These are phyloP conservation scores for Pleoardoris graminearum DNA, from an alignment of 2,329 filamentous ascomycete species.

Conservation along the genomic window DNA sequence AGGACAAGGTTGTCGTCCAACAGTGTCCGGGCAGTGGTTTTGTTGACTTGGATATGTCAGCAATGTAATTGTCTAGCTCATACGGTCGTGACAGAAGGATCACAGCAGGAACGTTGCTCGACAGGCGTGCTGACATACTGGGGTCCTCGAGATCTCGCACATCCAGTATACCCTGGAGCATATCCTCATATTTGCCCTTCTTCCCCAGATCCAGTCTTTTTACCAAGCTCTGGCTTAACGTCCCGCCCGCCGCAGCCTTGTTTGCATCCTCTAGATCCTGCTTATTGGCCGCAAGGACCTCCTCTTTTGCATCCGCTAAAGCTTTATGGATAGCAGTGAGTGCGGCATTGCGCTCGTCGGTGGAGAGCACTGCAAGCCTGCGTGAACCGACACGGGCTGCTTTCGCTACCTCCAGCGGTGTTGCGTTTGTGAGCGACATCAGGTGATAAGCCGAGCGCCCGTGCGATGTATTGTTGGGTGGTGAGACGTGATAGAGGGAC, in stretches of 20 bases:
- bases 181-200: slow-evolving; percentile 93
- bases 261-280: slow-evolving; percentile 76
- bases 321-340: slow-evolving; percentile 80
- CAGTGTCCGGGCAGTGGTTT: slow-evolving; percentile 77
- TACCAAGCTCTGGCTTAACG: slow-evolving; percentile 78
- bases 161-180: slow-evolving; percentile 92
- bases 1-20: slow-evolving; percentile 85
- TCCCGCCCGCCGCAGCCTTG: slow-evolving; percentile 72
- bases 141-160: slow-evolving; percentile 85
- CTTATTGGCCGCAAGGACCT: slow-evolving; percentile 85
- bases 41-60: slow-evolving; percentile 66
- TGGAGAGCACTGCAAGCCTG: slow-evolving; percentile 77
- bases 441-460: slow-evolving; percentile 3
- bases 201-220: slow-evolving; percentile 85
- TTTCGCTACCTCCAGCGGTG: slow-evolving; percentile 74
- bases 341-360: slow-evolving; percentile 77
- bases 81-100: no score
- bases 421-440: slow-evolving; percentile 86
- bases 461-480: slow-evolving; percentile 3
- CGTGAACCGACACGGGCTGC: slow-evolving; percentile 82
- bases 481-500: slow-evolving; percentile 8
- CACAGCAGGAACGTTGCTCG: background rate
- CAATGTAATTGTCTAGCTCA: no score
- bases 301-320: slow-evolving; percentile 68
- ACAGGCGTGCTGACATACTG: slow-evolving; percentile 57